phyloP scores from a whole-genome alignment of 768 basidiomycete genomes.

The Hericium coralloides region DNA sequence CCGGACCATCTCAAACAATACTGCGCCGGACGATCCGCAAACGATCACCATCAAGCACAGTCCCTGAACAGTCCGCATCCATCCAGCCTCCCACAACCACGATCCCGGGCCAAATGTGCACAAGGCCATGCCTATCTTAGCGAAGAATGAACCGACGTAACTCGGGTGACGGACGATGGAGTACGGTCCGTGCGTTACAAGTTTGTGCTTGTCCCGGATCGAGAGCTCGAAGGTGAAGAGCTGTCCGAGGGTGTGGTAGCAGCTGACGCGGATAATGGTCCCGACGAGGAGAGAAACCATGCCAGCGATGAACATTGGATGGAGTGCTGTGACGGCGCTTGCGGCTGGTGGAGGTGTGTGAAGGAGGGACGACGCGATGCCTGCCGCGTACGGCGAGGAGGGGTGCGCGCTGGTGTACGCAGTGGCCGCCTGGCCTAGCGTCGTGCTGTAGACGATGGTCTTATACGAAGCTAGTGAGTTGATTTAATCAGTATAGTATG shows the following conservation, averaged over 20 bases:
- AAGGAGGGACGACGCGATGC: no score
- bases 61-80: background rate
- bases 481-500: no score
- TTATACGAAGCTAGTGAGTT: no score
- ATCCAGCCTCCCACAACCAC: conserved; percentile 9
- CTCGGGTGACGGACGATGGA: conserved; percentile 16
- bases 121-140: conserved; percentile 8
- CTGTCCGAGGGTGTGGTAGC: conserved; percentile 10
- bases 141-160: conserved; percentile 14
- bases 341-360: no score
- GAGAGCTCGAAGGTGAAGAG: conserved; percentile 15
- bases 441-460: no score
- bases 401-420: no score
- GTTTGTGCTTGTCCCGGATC: conserved; percentile 11
- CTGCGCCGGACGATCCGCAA: background rate
- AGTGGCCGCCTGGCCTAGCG: no score
- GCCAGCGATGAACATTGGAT: background rate
- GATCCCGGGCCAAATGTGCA: conserved; percentile 12
- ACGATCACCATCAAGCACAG: background rate
- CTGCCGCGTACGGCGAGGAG: no score
- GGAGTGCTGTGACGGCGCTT: no score
- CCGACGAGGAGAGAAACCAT: background rate
- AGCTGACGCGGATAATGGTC: conserved; percentile 5
- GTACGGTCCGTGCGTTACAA: conserved; percentile 17
- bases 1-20: background rate